phyloP scores from a whole-genome alignment of 208 protist genomes.

The Kentomonas sorsogonicus region DNA sequence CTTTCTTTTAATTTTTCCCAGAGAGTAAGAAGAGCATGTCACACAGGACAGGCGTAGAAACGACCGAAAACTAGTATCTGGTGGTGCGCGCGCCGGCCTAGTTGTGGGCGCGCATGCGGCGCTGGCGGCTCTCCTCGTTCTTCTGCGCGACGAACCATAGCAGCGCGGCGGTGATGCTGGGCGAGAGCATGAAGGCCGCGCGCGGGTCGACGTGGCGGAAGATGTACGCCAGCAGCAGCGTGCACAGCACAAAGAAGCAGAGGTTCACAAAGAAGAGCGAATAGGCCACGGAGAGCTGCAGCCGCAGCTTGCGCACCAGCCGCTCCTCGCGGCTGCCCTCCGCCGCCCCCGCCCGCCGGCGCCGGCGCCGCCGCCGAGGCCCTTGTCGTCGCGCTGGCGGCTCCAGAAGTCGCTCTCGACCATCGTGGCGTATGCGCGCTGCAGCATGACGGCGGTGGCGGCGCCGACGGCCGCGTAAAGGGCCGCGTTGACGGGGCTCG shows the following conservation, averaged over 20 bases:
- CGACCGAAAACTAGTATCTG: too few species aligned
- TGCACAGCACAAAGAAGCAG: slow-evolving; percentile 74
- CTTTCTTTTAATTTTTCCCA: slow-evolving; percentile 10
- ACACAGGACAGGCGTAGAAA: too few species aligned
- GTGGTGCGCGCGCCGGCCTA: too few species aligned
- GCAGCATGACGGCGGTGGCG: slow-evolving; percentile 70
- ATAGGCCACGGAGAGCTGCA: slow-evolving; percentile 78
- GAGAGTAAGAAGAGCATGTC: too few species aligned
- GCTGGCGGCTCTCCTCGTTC: slow-evolving; percentile 87
- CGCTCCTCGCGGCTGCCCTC: slow-evolving; percentile 55
- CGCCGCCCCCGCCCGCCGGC: slow-evolving; percentile 82
- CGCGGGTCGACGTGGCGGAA: slow-evolving; percentile 81
- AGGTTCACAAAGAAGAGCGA: slow-evolving; percentile 82
- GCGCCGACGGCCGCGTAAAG: slow-evolving; percentile 54
- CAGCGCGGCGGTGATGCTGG: slow-evolving; percentile 65
- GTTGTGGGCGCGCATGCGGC: slow-evolving; percentile 77
- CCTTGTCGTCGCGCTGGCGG: slow-evolving; percentile 81
- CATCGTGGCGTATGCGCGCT: slow-evolving; percentile 83
- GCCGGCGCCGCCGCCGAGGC: slow-evolving; percentile 62
- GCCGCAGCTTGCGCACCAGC: slow-evolving; percentile 60
- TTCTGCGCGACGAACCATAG: slow-evolving; percentile 86
- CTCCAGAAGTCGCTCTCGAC: slow-evolving; percentile 84
- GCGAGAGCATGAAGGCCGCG: slow-evolving; percentile 72
- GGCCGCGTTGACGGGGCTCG: slow-evolving; percentile 31
- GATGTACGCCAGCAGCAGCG: slow-evolving; percentile 73